Conservation (phyloP, 768 basidiomycete species). For the Jaapia argillacea region DNA sequence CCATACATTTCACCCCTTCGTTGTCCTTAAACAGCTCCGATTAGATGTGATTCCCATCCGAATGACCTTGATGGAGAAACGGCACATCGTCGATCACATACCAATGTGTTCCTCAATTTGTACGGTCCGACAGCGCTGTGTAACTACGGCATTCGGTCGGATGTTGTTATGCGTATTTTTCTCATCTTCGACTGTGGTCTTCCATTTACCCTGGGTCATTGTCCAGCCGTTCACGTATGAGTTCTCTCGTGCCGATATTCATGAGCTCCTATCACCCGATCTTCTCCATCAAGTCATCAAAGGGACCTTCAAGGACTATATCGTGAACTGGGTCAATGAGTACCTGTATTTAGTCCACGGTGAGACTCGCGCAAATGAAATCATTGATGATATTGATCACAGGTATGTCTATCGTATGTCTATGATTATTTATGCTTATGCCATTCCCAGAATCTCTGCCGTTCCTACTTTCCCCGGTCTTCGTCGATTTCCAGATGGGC, state of each 20-base stretch:
- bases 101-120: no score
- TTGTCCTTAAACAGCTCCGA: no score
- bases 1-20: no score
- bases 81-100: constrained; percentile 10
- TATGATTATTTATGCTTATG: not conserved
- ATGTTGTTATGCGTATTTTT: constrained; percentile 25
- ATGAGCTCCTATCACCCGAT: constrained; percentile 21
- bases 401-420: constrained; percentile 10
- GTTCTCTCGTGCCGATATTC: constrained; percentile 26
- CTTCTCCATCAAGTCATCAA: constrained; percentile 27
- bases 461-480: constrained; percentile 18
- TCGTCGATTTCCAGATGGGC: constrained; percentile 19
- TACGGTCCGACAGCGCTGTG: no score
- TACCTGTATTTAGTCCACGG: constrained; percentile 15
- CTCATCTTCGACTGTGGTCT: not conserved
- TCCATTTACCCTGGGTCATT: not conserved
- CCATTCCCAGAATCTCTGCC: constrained; percentile 16
- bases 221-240: constrained; percentile 24
- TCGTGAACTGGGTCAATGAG: constrained; percentile 22
- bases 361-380: constrained; percentile 8
- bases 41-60: constrained; percentile 4
- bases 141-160: constrained; percentile 21
- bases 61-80: constrained; percentile 16
- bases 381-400: constrained; percentile 22
- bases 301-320: constrained; percentile 28